Evolutionary conservation across 345 rosid species (phyloP).

Genomic region (Moricandia arvensis): DNA sequence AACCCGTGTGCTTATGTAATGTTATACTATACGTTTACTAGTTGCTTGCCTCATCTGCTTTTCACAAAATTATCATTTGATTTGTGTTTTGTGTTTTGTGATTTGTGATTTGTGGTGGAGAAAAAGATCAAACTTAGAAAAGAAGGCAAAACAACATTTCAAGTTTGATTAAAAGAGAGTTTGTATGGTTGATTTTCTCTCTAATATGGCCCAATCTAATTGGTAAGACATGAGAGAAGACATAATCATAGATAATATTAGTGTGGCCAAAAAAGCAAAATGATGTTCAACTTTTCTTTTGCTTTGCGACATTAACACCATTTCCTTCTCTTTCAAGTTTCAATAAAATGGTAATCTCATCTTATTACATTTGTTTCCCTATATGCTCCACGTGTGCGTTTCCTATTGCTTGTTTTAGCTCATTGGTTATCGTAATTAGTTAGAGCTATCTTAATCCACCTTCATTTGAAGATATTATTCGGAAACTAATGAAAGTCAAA

Average conservation of each 20-base stretch:
- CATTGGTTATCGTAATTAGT: conserved; percentile 12
- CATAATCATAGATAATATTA: conserved; percentile 31
- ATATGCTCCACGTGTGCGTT: conserved; percentile 22
- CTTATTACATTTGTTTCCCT: conserved; percentile 16
- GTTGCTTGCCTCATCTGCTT: conserved; percentile 1
- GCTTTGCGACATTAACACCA: conserved; percentile 28
- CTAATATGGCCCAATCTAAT: conserved; percentile 32
- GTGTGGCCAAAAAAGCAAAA: conserved; percentile 32
- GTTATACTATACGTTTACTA: conserved; percentile 3
- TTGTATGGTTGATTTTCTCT: conserved; percentile 22
- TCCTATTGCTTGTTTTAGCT: conserved; percentile 4
- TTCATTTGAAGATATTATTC: conserved; percentile 14
- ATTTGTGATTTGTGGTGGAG: conserved; percentile 22
- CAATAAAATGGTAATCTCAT: neutral
- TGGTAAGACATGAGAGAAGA: conserved; percentile 14
- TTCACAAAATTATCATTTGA: conserved; percentile 2
- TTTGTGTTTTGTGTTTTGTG: conserved; percentile 24
- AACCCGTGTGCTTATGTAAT: neutral
- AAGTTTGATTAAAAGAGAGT: conserved; percentile 24
- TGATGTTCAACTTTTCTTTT: conserved; percentile 36
- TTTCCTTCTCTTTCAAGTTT: conserved; percentile 33
- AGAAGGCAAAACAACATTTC: conserved; percentile 26
- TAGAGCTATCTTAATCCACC: conserved; percentile 26
- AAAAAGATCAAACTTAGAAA: conserved; percentile 34
- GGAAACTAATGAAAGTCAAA: neutral